A percentile compares a stretch with the other conserved stretches of the same genome.
Evolutionary conservation across 1,139 yeast genomes (phyloP).

Genomic region (Wickerhamomyces sp.): DNA sequence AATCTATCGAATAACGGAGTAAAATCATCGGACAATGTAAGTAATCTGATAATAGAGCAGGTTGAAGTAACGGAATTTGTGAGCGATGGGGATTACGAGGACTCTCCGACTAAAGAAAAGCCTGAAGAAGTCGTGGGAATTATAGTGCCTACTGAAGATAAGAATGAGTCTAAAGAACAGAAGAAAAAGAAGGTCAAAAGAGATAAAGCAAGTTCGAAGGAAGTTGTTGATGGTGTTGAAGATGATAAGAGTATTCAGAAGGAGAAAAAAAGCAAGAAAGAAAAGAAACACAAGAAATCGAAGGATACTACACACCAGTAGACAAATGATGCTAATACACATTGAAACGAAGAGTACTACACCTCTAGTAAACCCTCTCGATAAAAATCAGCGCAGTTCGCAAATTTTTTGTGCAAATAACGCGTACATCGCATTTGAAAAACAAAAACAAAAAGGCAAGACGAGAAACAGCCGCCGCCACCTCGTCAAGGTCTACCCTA

Average conservation of each 20-base stretch:
- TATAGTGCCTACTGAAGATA: slow-evolving; percentile 8
- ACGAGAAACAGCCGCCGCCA: too few species aligned
- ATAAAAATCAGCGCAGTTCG: too few species aligned
- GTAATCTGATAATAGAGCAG: slow-evolving; percentile 33
- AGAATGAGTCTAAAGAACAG: slow-evolving; percentile 9
- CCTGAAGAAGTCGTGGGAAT: too few species aligned
- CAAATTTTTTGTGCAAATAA: too few species aligned
- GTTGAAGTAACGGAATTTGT: slow-evolving; percentile 38
- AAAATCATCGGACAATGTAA: slow-evolving; percentile 4
- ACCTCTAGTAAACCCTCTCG: too few species aligned
- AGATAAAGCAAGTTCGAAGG: slow-evolving; percentile 4
- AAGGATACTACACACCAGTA: not conserved
- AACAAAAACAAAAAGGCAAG: too few species aligned
- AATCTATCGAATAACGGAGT: not conserved
- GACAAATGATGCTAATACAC: too few species aligned
- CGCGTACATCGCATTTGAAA: too few species aligned
- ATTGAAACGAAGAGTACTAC: too few species aligned
- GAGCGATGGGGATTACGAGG: slow-evolving; percentile 17
- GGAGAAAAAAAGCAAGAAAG: slow-evolving; percentile 12
- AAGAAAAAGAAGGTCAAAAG: slow-evolving; percentile 9
- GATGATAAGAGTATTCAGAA: slow-evolving; percentile 15
- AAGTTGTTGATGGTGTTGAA: too few species aligned
- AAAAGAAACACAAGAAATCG: slow-evolving; percentile 1
- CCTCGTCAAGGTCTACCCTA: too few species aligned
- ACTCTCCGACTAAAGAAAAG: not conserved